Conservation (phyloP, 2,329 filamentous ascomycete species). For the Pseudocercospora macadamiae region DNA sequence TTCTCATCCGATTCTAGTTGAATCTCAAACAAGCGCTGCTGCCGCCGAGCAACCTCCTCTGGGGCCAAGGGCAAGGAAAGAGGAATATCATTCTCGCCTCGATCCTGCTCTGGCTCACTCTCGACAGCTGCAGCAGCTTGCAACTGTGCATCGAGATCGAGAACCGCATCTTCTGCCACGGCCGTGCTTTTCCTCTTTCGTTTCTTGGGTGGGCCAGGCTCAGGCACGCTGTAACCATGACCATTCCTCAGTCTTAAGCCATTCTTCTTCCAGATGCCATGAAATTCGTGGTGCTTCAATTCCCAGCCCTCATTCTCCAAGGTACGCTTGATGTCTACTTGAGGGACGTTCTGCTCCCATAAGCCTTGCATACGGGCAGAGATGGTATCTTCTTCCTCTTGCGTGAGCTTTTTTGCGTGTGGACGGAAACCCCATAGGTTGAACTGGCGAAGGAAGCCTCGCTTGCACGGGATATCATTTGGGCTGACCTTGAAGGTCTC, state of each 20-base stretch:
- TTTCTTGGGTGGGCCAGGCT: constrained; percentile 45
- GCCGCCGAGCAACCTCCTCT: constrained; percentile 27
- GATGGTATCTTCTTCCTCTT: constrained; percentile 69
- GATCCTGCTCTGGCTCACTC: background rate
- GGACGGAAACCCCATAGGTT: constrained; percentile 72
- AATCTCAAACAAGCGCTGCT: constrained; percentile 30
- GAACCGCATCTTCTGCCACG: background rate
- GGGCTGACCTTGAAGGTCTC: constrained; percentile 45
- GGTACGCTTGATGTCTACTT: constrained; percentile 72
- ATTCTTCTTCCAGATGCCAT: constrained; percentile 64
- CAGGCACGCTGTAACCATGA: constrained; percentile 25
- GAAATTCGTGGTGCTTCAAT: constrained; percentile 59
- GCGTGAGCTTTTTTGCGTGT: constrained; percentile 68
- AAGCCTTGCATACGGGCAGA: constrained; percentile 72
- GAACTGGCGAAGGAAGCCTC: constrained; percentile 34
- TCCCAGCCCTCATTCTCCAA: constrained; percentile 73
- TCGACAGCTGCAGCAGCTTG: constrained; percentile 1
- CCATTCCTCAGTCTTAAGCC: constrained; percentile 42
- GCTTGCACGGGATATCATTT: constrained; percentile 59
- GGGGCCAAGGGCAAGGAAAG: constrained; percentile 18
- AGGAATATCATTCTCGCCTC: background rate
- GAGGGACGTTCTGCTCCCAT: constrained; percentile 73
- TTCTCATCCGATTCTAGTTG: constrained; percentile 60
- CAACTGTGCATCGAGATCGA: background rate
- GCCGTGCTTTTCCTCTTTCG: constrained; percentile 18